These are phyloP conservation scores for Pyrenula aspistea DNA, from an alignment of 495 filamentous ascomycete species.

Conservation along the genomic window DNA sequence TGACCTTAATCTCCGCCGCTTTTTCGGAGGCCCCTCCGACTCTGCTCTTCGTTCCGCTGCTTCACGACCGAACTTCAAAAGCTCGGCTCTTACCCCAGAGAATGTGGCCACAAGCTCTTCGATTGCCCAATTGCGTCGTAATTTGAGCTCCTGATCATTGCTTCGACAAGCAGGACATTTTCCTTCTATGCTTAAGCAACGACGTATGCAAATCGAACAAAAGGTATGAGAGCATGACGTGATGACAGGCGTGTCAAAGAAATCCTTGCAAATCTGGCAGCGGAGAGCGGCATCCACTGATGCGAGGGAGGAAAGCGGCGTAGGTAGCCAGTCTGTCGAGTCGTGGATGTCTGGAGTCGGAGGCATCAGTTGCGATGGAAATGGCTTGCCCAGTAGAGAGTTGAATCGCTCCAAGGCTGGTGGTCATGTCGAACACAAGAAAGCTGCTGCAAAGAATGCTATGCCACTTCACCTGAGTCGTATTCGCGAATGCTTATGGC, in stretches of 20 bases:
- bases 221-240: slow-evolving; percentile 94
- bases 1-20: slow-evolving; percentile 27
- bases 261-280: slow-evolving; percentile 97
- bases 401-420: not conserved
- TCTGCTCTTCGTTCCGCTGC: slow-evolving; percentile 10
- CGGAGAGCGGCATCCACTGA: slow-evolving; percentile 76
- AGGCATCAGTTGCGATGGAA: slow-evolving; percentile 20
- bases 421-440: no score
- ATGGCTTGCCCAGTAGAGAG: not conserved
- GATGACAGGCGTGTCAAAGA: slow-evolving; percentile 85
- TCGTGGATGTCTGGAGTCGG: slow-evolving; percentile 57
- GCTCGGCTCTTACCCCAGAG: slow-evolving; percentile 42
- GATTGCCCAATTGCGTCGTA: slow-evolving; percentile 72
- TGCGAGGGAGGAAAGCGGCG: slow-evolving; percentile 57
- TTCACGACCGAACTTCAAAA: slow-evolving; percentile 49
- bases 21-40: slow-evolving; percentile 38
- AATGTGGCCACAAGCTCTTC: slow-evolving; percentile 80
- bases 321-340: slow-evolving; percentile 87
- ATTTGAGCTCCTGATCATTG: slow-evolving; percentile 64
- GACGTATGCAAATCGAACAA: slow-evolving; percentile 87
- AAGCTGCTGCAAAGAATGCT: not conserved
- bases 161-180: slow-evolving; percentile 78
- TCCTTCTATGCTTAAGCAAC: slow-evolving; percentile 65
- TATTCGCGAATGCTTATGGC: not conserved
- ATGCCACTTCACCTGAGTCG: not conserved